These are phyloP conservation scores for Nakaseomyces sp. DNA, from an alignment of 1,139 yeast species.

Conservation along the genomic window DNA sequence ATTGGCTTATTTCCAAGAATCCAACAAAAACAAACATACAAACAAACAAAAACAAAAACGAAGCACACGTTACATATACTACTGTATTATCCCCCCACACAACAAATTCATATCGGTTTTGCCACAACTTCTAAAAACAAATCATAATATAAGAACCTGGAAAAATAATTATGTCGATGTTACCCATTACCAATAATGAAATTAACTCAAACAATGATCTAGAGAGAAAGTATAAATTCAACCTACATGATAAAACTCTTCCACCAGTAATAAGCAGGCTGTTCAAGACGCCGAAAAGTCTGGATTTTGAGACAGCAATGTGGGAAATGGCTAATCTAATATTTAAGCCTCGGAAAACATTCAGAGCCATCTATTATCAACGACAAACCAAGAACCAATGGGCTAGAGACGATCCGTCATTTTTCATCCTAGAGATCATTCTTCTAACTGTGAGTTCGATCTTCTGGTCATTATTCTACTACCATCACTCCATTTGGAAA, in stretches of 20 bases:
- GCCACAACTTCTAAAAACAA: too few relatives aligned
- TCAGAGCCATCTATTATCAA: constrained; percentile 72
- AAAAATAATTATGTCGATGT: background rate
- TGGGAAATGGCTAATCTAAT: constrained; percentile 81
- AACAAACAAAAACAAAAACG: too few relatives aligned
- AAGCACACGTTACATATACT: too few relatives aligned
- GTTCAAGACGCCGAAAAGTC: constrained; percentile 59
- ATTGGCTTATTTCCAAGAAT: too few relatives aligned
- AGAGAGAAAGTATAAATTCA: background rate
- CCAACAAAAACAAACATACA: too few relatives aligned
- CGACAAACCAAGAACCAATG: constrained; percentile 61
- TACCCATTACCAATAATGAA: background rate
- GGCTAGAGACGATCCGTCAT: constrained; percentile 89
- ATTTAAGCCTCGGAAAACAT: constrained; percentile 70
- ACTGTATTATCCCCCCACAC: too few relatives aligned
- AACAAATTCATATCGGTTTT: too few relatives aligned
- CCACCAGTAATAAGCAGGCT: constrained; percentile 42
- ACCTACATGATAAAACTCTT: constrained; percentile 11
- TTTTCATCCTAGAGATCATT: constrained; percentile 58
- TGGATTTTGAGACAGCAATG: constrained; percentile 85
- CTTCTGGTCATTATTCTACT: constrained; percentile 82
- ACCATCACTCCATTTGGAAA: constrained; percentile 49
- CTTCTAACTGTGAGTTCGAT: constrained; percentile 66
- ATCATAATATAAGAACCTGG: too few relatives aligned
- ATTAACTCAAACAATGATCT: background rate